These are phyloP conservation scores for Sporisorium scitamineum DNA, from an alignment of 1,284 basidiomycete genomes.

Conservation along the genomic window DNA sequence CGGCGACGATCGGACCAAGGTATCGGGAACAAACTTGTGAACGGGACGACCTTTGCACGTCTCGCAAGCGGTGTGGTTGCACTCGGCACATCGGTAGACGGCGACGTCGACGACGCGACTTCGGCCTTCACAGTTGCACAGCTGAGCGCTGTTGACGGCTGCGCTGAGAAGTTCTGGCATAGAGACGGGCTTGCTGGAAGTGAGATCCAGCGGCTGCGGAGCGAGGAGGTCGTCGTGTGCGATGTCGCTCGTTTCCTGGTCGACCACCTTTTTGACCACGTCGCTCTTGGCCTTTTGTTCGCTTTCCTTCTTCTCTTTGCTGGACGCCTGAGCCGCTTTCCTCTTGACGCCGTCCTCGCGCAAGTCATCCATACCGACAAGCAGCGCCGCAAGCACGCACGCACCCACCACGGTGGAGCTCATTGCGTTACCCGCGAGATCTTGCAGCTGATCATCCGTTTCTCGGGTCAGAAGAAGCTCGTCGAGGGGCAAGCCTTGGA, in stretches of 20 bases:
- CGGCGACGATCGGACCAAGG: slow-evolving; percentile 73
- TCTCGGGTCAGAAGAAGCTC: slow-evolving; percentile 91
- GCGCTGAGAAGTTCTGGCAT: slow-evolving; percentile 74
- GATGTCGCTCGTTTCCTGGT: slow-evolving; percentile 68
- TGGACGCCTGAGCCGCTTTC: slow-evolving; percentile 65
- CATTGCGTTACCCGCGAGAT: slow-evolving; percentile 96
- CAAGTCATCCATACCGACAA: slow-evolving; percentile 54
- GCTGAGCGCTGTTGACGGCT: slow-evolving; percentile 80
- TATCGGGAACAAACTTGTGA: slow-evolving; percentile 77
- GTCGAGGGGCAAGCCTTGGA: slow-evolving; percentile 92
- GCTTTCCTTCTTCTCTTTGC: slow-evolving; percentile 75
- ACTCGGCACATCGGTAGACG: slow-evolving; percentile 80
- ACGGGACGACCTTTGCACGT: slow-evolving; percentile 90
- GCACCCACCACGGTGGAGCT: slow-evolving; percentile 92
- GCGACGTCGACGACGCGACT: slow-evolving; percentile 75
- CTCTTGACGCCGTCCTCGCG: slow-evolving; percentile 30
- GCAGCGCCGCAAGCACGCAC: slow-evolving; percentile 85
- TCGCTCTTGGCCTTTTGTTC: slow-evolving; percentile 71
- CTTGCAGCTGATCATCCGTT: slow-evolving; percentile 90
- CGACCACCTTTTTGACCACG: slow-evolving; percentile 70
- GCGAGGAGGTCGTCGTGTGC: slow-evolving; percentile 72
- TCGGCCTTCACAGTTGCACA: slow-evolving; percentile 90
- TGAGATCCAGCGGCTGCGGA: slow-evolving; percentile 43
- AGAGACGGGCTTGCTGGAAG: slow-evolving; percentile 35
- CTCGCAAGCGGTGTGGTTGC: slow-evolving; percentile 82